A percentile compares a stretch with the other conserved stretches of the same genome.
Conservation (phyloP, 108 stramenopile species). For the Chaetoceros muelleri region DNA sequence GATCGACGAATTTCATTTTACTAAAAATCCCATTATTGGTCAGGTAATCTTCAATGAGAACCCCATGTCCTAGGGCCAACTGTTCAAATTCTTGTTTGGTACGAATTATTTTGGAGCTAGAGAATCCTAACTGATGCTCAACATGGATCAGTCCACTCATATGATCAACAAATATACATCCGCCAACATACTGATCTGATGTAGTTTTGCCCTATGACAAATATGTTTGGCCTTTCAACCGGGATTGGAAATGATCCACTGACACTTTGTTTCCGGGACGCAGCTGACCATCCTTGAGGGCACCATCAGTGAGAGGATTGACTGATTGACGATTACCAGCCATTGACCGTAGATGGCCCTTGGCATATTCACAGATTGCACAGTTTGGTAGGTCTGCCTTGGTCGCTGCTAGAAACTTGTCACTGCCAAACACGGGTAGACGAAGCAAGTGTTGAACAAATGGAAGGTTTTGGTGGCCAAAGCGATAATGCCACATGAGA, state of each 20-base stretch:
- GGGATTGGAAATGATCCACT: not conserved
- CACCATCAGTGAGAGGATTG: not conserved
- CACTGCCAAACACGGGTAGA: not conserved
- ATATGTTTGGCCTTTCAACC: not conserved
- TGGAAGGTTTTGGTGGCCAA: conserved; percentile 14
- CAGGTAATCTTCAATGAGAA: conserved; percentile 7
- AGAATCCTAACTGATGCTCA: conserved; percentile 10
- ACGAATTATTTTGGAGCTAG: conserved; percentile 1
- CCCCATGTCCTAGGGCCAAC: conserved; percentile 1
- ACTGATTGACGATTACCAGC: not conserved
- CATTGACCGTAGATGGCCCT: not conserved
- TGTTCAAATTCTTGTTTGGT: conserved; percentile 20
- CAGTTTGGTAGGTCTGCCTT: not conserved
- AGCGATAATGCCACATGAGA: conserved; percentile 17
- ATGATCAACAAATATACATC: conserved; percentile 38
- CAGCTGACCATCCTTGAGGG: not conserved
- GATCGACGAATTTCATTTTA: not conserved
- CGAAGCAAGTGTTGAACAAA: conserved; percentile 6
- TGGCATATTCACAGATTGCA: conserved; percentile 5
- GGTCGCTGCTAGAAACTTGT: not conserved
- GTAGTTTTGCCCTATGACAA: not conserved
- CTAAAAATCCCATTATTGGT: conserved; percentile 14
- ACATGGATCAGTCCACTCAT: conserved; percentile 19
- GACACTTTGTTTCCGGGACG: not conserved
- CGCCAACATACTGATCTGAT: conserved; percentile 7